Percentiles rank a stretch among this genome's conserved stretches.
Conservation (phyloP, 345 rosid species). For the Iberis pinnata region DNA sequence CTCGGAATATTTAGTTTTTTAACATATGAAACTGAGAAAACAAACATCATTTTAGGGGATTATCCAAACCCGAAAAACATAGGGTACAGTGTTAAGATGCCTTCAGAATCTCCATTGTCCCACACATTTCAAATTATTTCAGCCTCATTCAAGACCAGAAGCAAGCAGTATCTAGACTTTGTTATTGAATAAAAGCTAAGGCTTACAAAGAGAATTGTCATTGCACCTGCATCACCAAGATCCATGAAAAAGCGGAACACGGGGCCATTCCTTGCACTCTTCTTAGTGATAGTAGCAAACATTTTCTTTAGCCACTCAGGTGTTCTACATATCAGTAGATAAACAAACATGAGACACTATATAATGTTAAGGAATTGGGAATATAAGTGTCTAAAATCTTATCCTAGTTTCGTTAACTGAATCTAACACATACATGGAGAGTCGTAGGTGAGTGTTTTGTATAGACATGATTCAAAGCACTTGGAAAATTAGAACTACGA, state of each 20-base stretch:
- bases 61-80: not conserved
- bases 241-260: conserved; percentile 92
- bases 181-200: conserved; percentile 9
- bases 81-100: not conserved
- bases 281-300: conserved; percentile 63
- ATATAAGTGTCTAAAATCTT: too few species aligned
- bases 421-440: not conserved
- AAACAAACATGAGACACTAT: too few species aligned
- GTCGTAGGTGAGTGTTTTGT: too few species aligned
- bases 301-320: conserved; percentile 92
- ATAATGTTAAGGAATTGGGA: too few species aligned
- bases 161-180: not conserved
- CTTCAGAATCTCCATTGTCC: not conserved
- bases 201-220: conserved; percentile 17
- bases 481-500: too few species aligned
- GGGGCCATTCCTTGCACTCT: conserved; percentile 82
- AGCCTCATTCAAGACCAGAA: not conserved
- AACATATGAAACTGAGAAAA: conserved; percentile 64
- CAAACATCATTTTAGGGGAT: conserved; percentile 13
- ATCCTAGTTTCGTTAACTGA: too few species aligned
- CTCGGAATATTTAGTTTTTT: conserved; percentile 84
- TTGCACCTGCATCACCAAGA: conserved; percentile 88
- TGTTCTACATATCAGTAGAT: conserved; percentile 41
- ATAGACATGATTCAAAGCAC: too few species aligned
- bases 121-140: not conserved